Evolutionary conservation across 1,284 basidiomycete species (phyloP), one percentile per base, ranked within the genome.

Genomic region (Amylostereum areolatum): DNA sequence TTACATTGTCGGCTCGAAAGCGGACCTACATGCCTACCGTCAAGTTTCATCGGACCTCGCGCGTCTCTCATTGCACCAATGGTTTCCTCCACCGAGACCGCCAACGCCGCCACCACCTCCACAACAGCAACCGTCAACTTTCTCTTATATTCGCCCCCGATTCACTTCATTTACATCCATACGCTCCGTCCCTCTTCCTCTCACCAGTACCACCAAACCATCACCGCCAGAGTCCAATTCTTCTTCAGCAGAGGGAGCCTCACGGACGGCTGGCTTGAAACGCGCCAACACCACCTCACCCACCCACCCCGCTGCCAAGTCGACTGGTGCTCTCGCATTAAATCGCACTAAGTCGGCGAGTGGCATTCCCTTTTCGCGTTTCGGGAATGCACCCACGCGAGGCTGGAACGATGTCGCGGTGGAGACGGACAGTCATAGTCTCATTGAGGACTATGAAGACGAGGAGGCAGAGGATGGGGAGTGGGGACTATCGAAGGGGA

Each of bases 1-100:
- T 59, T 92, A 92, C 67, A 90, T 96, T 56, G 92, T 95, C 55
- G 92, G 92, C 52, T 82, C 92, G 52, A 96, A 96, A 68, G 83
- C 85, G 56, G 92, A 95, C 72, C 74, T 95, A 48, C 68, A 78
- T 49, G 69, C 72, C 24, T 71, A 80, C 49, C 79, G 86, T 46
- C 82, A 87, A 61, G 85, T 94, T 52, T 85, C 88, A 7, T 71
- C 85, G 43, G 89, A 91, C 65, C 77, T 86, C 52, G 92, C 90
- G 43, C 82, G 89, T 11, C 73, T 85, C 52, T 83, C 84, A n/a
- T 69, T 91, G 31, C 84, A 88, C 56, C 86, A 82, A 46, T 89
- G 89, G 83, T 91, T 90, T 57, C 89, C 90, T 10, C 85, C 87
- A 50, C 82, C 85, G 30, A 71, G 69, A 48, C 81, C 81, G 6